Base-by-base conservation (phyloP, 495 filamentous ascomycete genomes). In the Pyrenula massariospora region DNA sequence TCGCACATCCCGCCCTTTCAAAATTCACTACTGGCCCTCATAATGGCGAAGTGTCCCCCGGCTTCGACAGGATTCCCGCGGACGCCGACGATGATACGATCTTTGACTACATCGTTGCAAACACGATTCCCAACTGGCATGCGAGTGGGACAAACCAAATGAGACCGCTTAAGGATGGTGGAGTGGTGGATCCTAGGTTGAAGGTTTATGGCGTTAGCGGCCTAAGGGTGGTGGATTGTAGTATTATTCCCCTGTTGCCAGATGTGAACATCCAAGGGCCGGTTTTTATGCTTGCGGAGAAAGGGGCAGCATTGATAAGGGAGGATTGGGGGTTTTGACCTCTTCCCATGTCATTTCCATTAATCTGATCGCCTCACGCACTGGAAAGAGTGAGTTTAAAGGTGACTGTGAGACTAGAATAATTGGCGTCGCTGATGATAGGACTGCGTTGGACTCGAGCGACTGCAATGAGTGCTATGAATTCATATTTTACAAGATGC, bases 71-170 rank as follows among this genome's bases (percentile, higher is more conserved):
- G 8, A n/a, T 48, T n/a, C 15, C 42, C 0, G 22, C 48, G 10
- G 50, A 50, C 19, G 42, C 25, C 1, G 42, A 68, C 8, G 70
- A 71, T 0, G 65, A 67, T 0, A 42, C 31, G 8, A 42, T 42
- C 31, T 56, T 66, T 3, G 59, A 66, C 2, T 77, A 70, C 66
- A 57, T 79, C 8, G 58, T 57, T 10, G 60, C 70, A 19, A 72
- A 64, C 50, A 74, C 68, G 10, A 58, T 71, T 22, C 68, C 67
- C 15, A 68, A 61, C 54, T 79, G 73, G 74, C 50, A 78, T 59
- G 72, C 77, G 0, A 59, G 76, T 3, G 79, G 81, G 0, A 83
- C 77, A 0, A 80, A 75, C 56, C 70, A 76, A 0, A 80, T 83
- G 79, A 72, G 76, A 10, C 73, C 72, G 0, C 31, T 60, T 0